These are phyloP conservation scores for Acanthamoeba royreba DNA, from an alignment of 208 protist species.

Conservation along the genomic window DNA sequence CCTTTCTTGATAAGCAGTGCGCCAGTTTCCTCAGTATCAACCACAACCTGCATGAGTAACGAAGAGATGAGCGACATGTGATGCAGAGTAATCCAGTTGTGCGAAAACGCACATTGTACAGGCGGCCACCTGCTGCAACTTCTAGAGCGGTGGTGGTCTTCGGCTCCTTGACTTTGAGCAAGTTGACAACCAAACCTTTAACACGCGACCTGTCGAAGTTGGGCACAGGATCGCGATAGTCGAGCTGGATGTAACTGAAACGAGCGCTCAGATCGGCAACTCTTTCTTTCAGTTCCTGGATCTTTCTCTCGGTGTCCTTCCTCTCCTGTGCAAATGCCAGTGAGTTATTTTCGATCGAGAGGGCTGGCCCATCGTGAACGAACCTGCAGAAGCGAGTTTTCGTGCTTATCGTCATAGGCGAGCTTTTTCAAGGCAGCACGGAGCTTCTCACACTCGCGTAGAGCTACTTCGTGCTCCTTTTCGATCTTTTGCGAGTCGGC, in stretches of 20 bases:
- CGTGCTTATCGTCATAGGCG: not conserved
- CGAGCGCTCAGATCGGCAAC: not conserved
- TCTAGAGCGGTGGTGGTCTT: constrained; percentile 87
- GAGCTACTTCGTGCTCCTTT: not conserved
- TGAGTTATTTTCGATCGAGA: not conserved
- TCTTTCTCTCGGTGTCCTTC: constrained; percentile 50
- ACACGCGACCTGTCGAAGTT: constrained; percentile 78
- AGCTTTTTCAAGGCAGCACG: constrained; percentile 29
- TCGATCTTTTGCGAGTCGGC: constrained; percentile 27
- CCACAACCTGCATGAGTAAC: constrained; percentile 50
- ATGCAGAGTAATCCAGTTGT: not conserved
- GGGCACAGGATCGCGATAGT: constrained; percentile 72
- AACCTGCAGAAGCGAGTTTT: constrained; percentile 19
- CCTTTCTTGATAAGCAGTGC: constrained; percentile 90
- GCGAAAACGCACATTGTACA: constrained; percentile 87
- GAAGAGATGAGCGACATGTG: not conserved
- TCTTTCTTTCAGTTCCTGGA: not conserved
- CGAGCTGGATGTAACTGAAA: constrained; percentile 73
- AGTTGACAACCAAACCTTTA: constrained; percentile 92
- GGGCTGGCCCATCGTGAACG: not conserved
- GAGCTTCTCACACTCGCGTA: constrained; percentile 65
- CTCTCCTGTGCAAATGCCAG: constrained; percentile 17
- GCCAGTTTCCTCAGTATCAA: constrained; percentile 88
- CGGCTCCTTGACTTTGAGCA: constrained; percentile 85
- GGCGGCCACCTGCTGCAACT: constrained; percentile 88